Conservation (phyloP, 1,139 yeast species). For the Saccharomycopsis crataegensis region DNA sequence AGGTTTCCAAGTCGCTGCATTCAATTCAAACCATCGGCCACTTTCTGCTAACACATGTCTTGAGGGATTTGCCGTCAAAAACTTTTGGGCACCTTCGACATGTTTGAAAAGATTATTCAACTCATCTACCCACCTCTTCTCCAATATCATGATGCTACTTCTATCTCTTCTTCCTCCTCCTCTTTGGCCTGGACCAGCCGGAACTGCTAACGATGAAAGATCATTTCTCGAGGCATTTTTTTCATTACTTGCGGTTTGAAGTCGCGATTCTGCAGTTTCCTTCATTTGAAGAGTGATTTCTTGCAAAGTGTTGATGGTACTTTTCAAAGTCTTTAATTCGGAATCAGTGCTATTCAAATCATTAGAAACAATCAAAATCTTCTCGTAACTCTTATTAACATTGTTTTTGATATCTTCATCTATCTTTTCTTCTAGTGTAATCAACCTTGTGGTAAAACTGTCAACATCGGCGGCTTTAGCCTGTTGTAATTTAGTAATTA, state of each 20-base stretch:
- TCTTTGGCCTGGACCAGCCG: constrained; percentile 40
- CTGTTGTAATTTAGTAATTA: constrained; percentile 46
- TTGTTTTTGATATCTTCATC: constrained; percentile 58
- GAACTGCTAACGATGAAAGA: constrained; percentile 19
- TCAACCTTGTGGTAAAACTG: constrained; percentile 54
- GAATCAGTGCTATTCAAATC: constrained; percentile 57
- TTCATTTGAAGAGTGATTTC: constrained; percentile 60
- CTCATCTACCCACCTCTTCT: constrained; percentile 75
- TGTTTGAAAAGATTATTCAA: constrained; percentile 66
- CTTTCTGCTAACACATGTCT: constrained; percentile 77
- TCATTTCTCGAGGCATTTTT: constrained; percentile 12
- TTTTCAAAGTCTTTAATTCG: constrained; percentile 56
- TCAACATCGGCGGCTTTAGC: constrained; percentile 74
- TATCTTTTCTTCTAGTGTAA: constrained; percentile 45
- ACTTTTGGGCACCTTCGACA: constrained; percentile 87
- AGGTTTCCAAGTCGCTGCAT: constrained; percentile 81
- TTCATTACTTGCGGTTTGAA: constrained; percentile 34
- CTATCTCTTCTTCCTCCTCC: constrained; percentile 45
- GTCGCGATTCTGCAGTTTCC: constrained; percentile 57
- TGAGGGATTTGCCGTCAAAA: constrained; percentile 68
- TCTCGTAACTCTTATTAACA: constrained; percentile 65
- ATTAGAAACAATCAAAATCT: constrained; percentile 60
- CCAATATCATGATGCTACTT: constrained; percentile 64
- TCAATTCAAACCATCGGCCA: constrained; percentile 82
- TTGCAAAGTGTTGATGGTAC: constrained; percentile 52